Evolutionary conservation across 495 filamentous ascomycete species (phyloP).

Genomic region (Pseudotulostoma volvatum): DNA sequence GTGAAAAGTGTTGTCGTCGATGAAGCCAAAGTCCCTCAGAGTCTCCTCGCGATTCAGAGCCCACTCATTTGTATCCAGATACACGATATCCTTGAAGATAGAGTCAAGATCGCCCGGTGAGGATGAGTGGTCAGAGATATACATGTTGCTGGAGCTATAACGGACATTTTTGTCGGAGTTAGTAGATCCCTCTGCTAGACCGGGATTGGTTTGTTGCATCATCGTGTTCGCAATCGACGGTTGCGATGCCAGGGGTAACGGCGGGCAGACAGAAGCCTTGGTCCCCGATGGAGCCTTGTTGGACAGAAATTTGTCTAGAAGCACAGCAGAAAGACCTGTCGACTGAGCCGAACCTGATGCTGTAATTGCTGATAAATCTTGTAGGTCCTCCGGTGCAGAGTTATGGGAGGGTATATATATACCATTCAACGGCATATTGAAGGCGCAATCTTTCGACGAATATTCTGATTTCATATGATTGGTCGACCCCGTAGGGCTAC

Average conservation of each 20-base stretch:
- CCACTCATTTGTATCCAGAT: constrained; percentile 43
- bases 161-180: background rate
- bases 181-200: background rate
- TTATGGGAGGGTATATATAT: background rate
- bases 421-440: background rate
- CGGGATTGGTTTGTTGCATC: constrained; percentile 1
- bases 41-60: constrained; percentile 34
- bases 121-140: no score
- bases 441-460: no score
- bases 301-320: background rate
- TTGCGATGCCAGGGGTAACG: constrained; percentile 11
- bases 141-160: background rate
- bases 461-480: background rate
- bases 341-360: background rate
- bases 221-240: constrained; percentile 15
- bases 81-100: constrained; percentile 46
- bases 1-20: constrained; percentile 36
- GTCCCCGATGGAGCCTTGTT: background rate
- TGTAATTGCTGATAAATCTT: background rate
- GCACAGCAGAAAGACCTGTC: background rate
- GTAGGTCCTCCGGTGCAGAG: background rate
- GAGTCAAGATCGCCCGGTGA: constrained; percentile 33
- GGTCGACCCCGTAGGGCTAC: background rate
- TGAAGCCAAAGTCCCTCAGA: constrained; percentile 44
- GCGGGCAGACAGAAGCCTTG: constrained; percentile 4